These are phyloP conservation scores for Incumbomyces delicatus DNA, from an alignment of 2,329 filamentous ascomycete species.

Conservation along the genomic window DNA sequence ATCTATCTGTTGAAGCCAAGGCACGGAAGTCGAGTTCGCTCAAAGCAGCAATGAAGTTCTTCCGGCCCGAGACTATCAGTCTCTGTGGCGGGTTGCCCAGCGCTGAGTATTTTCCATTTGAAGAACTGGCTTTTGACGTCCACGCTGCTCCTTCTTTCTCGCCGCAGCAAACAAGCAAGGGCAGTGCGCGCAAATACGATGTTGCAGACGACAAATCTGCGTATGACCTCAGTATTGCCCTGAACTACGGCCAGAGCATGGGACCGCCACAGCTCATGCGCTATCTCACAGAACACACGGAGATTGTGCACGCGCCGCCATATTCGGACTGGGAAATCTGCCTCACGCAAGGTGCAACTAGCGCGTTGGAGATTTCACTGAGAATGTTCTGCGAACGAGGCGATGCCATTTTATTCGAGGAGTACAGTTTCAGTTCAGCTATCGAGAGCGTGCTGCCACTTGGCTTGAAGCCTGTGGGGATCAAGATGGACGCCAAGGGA, in stretches of 20 bases:
- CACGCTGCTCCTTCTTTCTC: slow-evolving; percentile 61
- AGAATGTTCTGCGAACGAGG: slow-evolving; percentile 69
- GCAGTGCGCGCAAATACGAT: slow-evolving; percentile 70
- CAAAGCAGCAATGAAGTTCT: slow-evolving; percentile 69
- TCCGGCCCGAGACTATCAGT: slow-evolving; percentile 76
- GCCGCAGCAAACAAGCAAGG: slow-evolving; percentile 46
- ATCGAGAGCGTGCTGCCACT: slow-evolving; percentile 56
- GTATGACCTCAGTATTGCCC: slow-evolving; percentile 69
- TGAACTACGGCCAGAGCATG: slow-evolving; percentile 86
- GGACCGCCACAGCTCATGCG: slow-evolving; percentile 80
- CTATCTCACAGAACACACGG: slow-evolving; percentile 89
- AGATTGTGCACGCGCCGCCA: slow-evolving; percentile 75
- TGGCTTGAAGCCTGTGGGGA: slow-evolving; percentile 50
- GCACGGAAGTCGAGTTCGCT: slow-evolving; percentile 55
- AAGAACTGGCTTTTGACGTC: slow-evolving; percentile 64
- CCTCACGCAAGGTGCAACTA: slow-evolving; percentile 78
- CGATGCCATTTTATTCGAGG: slow-evolving; percentile 75
- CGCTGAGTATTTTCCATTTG: slow-evolving; percentile 84
- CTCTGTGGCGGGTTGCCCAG: slow-evolving; percentile 83
- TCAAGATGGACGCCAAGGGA: slow-evolving; percentile 58
- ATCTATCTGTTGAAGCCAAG: slow-evolving; percentile 54
- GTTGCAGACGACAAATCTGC: slow-evolving; percentile 52
- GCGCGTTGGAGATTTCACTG: slow-evolving; percentile 70
- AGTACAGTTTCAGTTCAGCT: slow-evolving; percentile 79
- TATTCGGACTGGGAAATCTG: slow-evolving; percentile 85